phyloP scores from a whole-genome alignment of 148 eudicot species.

The Persicaria tinctoria region DNA sequence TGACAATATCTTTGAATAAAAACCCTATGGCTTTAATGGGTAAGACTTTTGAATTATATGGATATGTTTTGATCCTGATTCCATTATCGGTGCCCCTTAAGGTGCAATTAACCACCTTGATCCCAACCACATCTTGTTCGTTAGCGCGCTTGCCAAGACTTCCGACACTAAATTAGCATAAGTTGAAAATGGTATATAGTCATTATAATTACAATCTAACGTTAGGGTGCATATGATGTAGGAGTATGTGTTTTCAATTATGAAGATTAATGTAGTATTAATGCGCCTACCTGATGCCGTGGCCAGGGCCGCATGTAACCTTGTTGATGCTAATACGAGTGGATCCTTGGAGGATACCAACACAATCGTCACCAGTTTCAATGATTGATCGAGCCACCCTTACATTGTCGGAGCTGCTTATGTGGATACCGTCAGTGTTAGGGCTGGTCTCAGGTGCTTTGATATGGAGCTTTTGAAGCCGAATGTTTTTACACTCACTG shows the following conservation, averaged over 20 bases:
- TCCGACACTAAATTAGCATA: constrained; percentile 36
- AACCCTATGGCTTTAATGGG: constrained; percentile 29
- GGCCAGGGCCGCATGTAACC: constrained; percentile 68
- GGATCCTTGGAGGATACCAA: constrained; percentile 60
- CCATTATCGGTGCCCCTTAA: constrained; percentile 30
- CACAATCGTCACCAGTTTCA: constrained; percentile 65
- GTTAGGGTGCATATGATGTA: no score
- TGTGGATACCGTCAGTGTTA: constrained; percentile 71
- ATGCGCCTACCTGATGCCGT: constrained; percentile 57
- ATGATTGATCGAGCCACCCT: constrained; percentile 28
- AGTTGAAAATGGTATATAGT: no score
- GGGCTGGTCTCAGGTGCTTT: constrained; percentile 49
- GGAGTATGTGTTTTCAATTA: no score
- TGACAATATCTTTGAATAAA: constrained; percentile 20
- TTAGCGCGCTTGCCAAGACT: constrained; percentile 57
- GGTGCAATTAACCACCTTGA: constrained; percentile 40
- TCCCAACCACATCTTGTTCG: constrained; percentile 55
- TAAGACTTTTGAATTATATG: constrained; percentile 19
- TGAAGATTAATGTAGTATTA: no score
- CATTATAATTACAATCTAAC: no score
- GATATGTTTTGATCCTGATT: constrained; percentile 32
- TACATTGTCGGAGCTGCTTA: constrained; percentile 35
- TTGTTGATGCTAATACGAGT: constrained; percentile 35
- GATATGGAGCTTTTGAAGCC: constrained; percentile 29
- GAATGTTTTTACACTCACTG: constrained; percentile 20